A percentile compares a stretch with the other conserved stretches of the same genome.
phyloP scores from a whole-genome alignment of 306 rosid species.

The Acmispon strigosus region DNA sequence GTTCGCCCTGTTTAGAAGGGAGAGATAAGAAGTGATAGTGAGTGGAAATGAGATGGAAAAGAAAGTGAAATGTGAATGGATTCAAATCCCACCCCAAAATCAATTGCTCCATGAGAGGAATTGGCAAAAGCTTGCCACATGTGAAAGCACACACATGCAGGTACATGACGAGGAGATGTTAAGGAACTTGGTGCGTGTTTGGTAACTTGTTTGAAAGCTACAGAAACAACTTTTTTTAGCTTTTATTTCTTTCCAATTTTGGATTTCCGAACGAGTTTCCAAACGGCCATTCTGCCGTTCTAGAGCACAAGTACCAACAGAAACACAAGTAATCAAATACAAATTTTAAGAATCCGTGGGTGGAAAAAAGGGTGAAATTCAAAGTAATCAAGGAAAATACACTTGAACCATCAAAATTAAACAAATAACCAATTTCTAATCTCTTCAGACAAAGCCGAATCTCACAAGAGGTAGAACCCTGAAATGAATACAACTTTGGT shows the following conservation, averaged over 20 bases:
- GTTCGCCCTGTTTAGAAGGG: too few species aligned
- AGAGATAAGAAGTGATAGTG: too few species aligned
- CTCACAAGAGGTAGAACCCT: not conserved
- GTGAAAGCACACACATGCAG: not conserved
- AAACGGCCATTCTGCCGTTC: too few species aligned
- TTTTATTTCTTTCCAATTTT: too few species aligned
- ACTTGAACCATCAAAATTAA: not conserved
- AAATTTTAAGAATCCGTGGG: too few species aligned
- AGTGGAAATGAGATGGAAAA: too few species aligned
- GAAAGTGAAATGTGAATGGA: too few species aligned
- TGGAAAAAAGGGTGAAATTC: not conserved
- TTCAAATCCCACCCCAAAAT: too few species aligned
- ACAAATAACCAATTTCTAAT: slow-evolving; percentile 14
- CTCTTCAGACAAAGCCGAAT: not conserved
- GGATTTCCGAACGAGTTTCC: too few species aligned
- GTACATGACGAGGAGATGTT: not conserved
- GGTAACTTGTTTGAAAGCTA: not conserved
- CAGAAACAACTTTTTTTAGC: too few species aligned
- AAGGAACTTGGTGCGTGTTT: not conserved
- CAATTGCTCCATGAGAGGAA: slow-evolving; percentile 4
- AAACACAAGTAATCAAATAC: not conserved
- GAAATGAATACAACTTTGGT: not conserved
- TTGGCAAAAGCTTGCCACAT: not conserved
- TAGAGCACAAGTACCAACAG: not conserved
- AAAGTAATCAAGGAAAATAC: not conserved